These are phyloP conservation scores for Pontederia paniculata DNA, from an alignment of 176 grass and related monocot species.

Conservation along the genomic window DNA sequence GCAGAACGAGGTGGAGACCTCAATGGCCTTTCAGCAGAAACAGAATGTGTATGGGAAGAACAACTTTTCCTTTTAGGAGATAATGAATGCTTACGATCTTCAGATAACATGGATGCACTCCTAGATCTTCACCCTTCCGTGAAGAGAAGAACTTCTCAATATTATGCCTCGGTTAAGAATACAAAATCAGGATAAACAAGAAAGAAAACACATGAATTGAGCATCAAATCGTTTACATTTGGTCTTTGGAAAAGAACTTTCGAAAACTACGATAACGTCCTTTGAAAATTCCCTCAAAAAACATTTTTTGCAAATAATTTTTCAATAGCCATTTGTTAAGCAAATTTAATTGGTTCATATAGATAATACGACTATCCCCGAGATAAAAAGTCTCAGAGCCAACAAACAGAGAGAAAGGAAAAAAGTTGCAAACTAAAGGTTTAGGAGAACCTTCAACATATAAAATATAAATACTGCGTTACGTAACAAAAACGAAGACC, in stretches of 20 bases:
- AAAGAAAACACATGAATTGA: not conserved
- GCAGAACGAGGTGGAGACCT: conserved; percentile 29
- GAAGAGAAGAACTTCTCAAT: conserved; percentile 6
- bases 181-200: not conserved
- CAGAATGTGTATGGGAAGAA: conserved; percentile 29
- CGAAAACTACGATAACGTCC: too few relatives aligned
- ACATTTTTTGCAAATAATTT: too few relatives aligned
- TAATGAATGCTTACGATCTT: conserved; percentile 29
- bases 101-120: conserved; percentile 44
- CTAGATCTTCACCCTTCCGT: conserved; percentile 43
- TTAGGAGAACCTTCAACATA: too few relatives aligned
- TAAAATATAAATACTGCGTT: not conserved
- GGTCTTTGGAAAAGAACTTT: too few relatives aligned
- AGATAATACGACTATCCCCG: too few relatives aligned
- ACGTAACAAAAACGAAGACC: not conserved
- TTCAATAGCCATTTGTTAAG: too few relatives aligned
- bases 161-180: conserved; percentile 1
- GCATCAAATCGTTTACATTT: too few relatives aligned
- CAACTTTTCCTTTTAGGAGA: conserved; percentile 47
- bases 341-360: too few relatives aligned
- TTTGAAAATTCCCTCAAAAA: too few relatives aligned
- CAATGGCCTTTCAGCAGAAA: conserved; percentile 31
- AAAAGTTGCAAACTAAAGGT: not conserved
- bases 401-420: not conserved
- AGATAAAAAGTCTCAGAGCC: too few relatives aligned